phyloP scores from a whole-genome alignment of 2,329 filamentous ascomycete species.

The Neofusicoccum umdonicola region DNA sequence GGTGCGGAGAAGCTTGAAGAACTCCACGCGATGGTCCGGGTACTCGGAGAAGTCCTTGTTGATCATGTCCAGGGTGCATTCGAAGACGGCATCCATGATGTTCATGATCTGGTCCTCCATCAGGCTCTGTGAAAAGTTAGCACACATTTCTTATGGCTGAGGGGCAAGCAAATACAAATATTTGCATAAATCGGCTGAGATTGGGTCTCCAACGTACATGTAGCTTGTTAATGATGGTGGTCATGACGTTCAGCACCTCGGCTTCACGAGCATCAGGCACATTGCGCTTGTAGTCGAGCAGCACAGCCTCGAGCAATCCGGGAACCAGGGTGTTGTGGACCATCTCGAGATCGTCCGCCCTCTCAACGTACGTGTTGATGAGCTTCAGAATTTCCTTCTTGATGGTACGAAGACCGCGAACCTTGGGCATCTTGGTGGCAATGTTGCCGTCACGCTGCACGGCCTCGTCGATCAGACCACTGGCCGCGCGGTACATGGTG shows the following conservation, averaged over 20 bases:
- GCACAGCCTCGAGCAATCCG: constrained; percentile 87
- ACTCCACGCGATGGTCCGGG: constrained; percentile 97
- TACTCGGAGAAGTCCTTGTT: constrained; percentile 99
- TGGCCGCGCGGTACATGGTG: constrained; percentile 98
- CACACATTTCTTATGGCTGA: background rate
- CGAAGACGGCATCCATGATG: constrained; percentile 98
- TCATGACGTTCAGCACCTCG: constrained; percentile 96
- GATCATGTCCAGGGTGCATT: constrained; percentile 99
- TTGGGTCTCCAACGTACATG: constrained; percentile 70
- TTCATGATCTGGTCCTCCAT: constrained; percentile 98
- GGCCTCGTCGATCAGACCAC: constrained; percentile 89
- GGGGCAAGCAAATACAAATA: constrained; percentile 15
- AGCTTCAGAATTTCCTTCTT: constrained; percentile 99
- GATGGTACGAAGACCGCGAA: constrained; percentile 91
- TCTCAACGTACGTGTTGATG: constrained; percentile 96
- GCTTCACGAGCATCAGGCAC: constrained; percentile 93
- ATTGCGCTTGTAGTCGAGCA: constrained; percentile 96
- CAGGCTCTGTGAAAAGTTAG: constrained; percentile 58
- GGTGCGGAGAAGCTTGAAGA: constrained; percentile 92
- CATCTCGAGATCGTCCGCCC: constrained; percentile 92
- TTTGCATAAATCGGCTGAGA: constrained; percentile 50
- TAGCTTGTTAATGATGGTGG: constrained; percentile 92
- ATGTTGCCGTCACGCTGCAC: constrained; percentile 78
- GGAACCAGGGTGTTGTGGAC: constrained; percentile 93
- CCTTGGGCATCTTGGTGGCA: constrained; percentile 95